Percentiles rank a stretch among this genome's conserved stretches.
phyloP scores from a whole-genome alignment of 805 yeast species.

The Myxozyma mucilagina region DNA sequence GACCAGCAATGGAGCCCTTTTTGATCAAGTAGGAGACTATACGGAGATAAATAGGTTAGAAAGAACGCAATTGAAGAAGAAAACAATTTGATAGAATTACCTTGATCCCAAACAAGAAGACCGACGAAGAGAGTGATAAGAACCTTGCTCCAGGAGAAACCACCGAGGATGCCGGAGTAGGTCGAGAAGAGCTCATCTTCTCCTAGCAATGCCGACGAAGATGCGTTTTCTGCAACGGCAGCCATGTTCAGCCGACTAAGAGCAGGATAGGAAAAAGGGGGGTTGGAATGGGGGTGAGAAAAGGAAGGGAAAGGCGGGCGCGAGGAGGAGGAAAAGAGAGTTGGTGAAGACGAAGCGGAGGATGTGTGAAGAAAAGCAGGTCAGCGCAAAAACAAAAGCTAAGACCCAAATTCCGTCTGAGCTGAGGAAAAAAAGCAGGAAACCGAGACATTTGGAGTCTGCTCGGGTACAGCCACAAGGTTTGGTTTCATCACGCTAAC shows the following conservation, averaged over 20 bases:
- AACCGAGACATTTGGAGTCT: too few species aligned
- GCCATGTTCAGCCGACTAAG: neutral
- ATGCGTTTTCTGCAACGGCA: constrained; percentile 8
- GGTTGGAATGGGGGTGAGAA: neutral
- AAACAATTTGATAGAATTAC: neutral
- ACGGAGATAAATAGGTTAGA: constrained; percentile 45
- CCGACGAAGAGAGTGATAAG: constrained; percentile 7
- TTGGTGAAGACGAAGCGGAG: neutral
- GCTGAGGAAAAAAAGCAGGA: neutral
- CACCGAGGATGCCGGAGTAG: constrained; percentile 1
- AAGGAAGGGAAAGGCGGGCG: neutral
- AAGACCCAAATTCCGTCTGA: too few species aligned
- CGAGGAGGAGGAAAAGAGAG: neutral
- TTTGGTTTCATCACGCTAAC: too few species aligned
- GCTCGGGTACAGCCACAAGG: too few species aligned
- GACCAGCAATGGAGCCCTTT: constrained; percentile 92
- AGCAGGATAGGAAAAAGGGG: neutral
- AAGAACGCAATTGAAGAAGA: neutral
- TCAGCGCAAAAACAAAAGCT: too few species aligned
- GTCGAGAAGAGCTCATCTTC: neutral
- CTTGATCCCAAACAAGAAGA: constrained; percentile 28
- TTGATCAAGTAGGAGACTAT: constrained; percentile 77
- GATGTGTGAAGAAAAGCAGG: neutral
- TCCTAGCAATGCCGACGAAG: neutral
- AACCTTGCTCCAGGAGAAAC: constrained; percentile 14